Base-by-base conservation (phyloP, 73 alveolate genomes). In the Vitrella brassicaformis region DNA sequence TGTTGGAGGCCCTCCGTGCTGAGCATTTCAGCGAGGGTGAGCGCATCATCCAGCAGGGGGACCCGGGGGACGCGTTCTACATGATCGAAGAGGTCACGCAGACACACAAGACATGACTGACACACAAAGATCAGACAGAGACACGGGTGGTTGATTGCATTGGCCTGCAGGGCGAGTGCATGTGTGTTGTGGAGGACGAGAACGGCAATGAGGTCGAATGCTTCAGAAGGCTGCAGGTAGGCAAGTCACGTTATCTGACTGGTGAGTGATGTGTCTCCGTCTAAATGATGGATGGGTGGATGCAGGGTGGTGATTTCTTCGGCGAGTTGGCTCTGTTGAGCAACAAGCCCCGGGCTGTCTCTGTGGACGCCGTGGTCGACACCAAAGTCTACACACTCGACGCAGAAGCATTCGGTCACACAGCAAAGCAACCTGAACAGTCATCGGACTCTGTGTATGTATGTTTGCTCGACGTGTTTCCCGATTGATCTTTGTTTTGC, bases 291-390 rank as follows among this genome's bases (percentile, higher is more conserved):
- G n/a, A n/a, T n/a, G n/a, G n/a, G n/a, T 39, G 39, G 25, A 86
- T 87, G 31, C 47, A 70, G 31, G 75, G 67, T 32, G 93, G 93
- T 14, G 96, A 90, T 39, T 84, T 82, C 71, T 90, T 87, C 84
- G 96, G 96, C 0, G 93, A 90, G 72, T 86, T 80, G 31, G 91
- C 96, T 30, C 71, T 90, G 31, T 31, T 87, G 27, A 85, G 80
- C 71, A 75, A 78, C 31, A 82, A 30, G 27, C 84, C 80, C 71
- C 83, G 96, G 74, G 73, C 92, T 25, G 82, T 84, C 27, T 85
- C 89, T 39, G 91, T 90, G 68, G 77, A 80, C 47, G 96, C 92
- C 45, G 77, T 28, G 65, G 0, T 29, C 47, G 30, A 29, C 82
- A 31, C 8, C 31, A 39, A 39, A 14, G 4, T 4, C 56, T 39